Conservation (phyloP, 768 basidiomycete genomes). For the Boletus speciosus region DNA sequence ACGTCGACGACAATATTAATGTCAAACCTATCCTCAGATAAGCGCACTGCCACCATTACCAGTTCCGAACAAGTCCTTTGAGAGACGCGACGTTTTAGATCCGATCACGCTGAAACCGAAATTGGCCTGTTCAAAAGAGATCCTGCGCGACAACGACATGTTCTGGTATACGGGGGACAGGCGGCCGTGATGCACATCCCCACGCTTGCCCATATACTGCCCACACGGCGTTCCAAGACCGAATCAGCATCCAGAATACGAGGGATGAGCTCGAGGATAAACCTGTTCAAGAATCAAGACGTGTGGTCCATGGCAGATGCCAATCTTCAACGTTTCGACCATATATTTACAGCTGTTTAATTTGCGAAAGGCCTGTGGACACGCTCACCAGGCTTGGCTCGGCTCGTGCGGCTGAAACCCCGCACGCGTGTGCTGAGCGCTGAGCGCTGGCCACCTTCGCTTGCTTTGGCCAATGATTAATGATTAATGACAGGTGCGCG, state of each 20-base stretch:
- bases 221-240: conserved; percentile 29
- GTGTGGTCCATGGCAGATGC: too few species aligned
- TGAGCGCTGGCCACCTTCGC: background rate
- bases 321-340: too few species aligned
- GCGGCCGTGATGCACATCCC: background rate
- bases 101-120: background rate
- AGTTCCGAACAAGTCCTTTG: background rate
- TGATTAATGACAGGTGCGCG: background rate
- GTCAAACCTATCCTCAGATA: background rate
- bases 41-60: background rate
- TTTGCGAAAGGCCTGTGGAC: too few species aligned
- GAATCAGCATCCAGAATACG: conserved; percentile 38
- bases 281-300: too few species aligned
- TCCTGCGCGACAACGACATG: too few species aligned
- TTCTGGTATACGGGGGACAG: too few species aligned
- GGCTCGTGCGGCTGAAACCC: too few species aligned
- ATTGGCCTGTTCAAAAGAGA: too few species aligned
- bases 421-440: background rate
- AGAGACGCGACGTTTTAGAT: background rate
- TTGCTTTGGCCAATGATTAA: background rate
- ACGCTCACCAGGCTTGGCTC: too few species aligned
- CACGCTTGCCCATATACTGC: background rate
- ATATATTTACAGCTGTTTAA: too few species aligned
- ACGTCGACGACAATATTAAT: background rate
- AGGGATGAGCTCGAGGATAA: too few species aligned